Base-by-base conservation (phyloP, 768 basidiomycete species). In the Boletus vinaceobasis region DNA sequence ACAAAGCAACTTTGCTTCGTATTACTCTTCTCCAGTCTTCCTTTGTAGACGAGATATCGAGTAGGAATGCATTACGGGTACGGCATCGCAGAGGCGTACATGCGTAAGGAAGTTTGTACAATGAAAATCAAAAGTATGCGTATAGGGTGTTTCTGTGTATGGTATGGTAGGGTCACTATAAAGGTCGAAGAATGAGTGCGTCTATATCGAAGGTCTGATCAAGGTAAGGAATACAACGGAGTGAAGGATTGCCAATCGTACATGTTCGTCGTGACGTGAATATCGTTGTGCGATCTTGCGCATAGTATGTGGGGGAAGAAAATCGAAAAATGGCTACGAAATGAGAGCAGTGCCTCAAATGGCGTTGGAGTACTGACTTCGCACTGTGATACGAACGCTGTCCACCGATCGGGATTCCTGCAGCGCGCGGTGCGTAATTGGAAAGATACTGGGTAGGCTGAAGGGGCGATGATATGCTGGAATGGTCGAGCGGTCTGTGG, bases 401-500 rank as follows among this genome's bases (percentile, higher is more conserved):
- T 57, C 44, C 27, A 45, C 31, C n/a, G 61, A 39, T 35, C 42
- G 43, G 26, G 53, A 15, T 32, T 38, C 38, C 33, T 53, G 56
- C 46, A 35, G 21, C 10, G 29, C n/a, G 13, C 8, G 43, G n/a
- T 27, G 44, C 14, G 50, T 32, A 37, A 27, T 23, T 3, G 52
- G 57, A 52, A 27, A 48, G 46, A 59, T 14, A 8, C 33, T 56
- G 10, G 63, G 60, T 14, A 40, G 23, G 42, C 33, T 56, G 44
- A 65, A 64, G 26, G 60, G 63, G n/a, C 54, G 63, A 29, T 52
- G 60, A 39, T 48, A 58, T 33, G 42, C 48, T n/a, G 62, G 58
- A 33, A 61, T 0, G 10, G 48, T 36, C 21, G 2, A n/a, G 11
- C 7, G 23, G 4, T 62, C 27, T 11, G 39, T 17, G 38, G 48